Base-by-base conservation (phyloP, 2,329 filamentous ascomycete genomes). In the Neobulgaria alba region DNA sequence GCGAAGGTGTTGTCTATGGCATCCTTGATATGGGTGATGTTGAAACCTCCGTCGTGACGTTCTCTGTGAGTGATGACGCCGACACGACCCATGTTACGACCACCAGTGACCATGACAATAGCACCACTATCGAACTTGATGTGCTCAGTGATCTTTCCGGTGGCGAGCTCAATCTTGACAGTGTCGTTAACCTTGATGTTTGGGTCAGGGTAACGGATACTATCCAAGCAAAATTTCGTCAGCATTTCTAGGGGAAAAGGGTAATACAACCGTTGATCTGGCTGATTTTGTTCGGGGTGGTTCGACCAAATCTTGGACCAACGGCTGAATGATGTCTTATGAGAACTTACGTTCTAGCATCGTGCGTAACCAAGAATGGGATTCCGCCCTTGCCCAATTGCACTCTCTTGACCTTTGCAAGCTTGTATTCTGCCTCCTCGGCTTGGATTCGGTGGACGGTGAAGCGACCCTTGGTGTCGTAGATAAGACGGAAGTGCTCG, bases 331-430 rank as follows among this genome's bases (percentile, higher is more conserved):
- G 89, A 95, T 87, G 84, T 85, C 73, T 78, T 74, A 79, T 73
- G 23, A 83, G 79, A 84, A 96, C 90, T 95, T 78, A 98, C 90
- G 92, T 98, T 88, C 92, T 85, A 75, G 92, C 92, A 92, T 98
- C 92, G 86, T 98, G 92, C 89, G 92, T 98, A 86, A 98, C 92
- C 88, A 96, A 95, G 89, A 95, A 98, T 93, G 92, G 92, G 82
- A 98, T 94, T 77, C 89, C 92, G 74, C 92, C 93, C 73, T 88
- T 90, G 78, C 92, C 92, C 63, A 98, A 81, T 79, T 98, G 92
- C 53, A 98, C 92, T 65, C 90, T 85, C 86, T 95, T 95, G 77
- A 98, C 92, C 81, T 96, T 98, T 79, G 89, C 89, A 63, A 98
- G 79, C 85, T 98, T 98, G 86, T 95, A 98, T 77, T 92, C 82